These are phyloP conservation scores for Iberis pinnata DNA, from an alignment of 345 rosid species.

Conservation along the genomic window DNA sequence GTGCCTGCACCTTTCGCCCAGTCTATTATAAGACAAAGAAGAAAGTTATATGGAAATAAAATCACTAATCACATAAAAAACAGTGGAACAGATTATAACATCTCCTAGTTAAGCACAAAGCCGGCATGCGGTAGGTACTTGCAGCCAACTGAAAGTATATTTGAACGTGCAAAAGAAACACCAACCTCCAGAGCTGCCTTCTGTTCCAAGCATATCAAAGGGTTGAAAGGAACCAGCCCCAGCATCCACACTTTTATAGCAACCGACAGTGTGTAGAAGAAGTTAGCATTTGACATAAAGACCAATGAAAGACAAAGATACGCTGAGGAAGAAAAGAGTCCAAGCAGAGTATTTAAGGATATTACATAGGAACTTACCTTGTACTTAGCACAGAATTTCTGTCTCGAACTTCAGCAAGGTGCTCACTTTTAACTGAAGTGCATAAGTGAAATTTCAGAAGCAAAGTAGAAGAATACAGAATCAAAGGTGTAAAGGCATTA, in stretches of 20 bases:
- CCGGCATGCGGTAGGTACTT: background rate
- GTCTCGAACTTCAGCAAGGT: conserved; percentile 81
- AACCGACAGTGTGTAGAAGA: conserved; percentile 27
- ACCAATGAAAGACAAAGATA: conserved; percentile 1
- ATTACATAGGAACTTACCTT: conserved; percentile 31
- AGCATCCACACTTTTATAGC: conserved; percentile 48
- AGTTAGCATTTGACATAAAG: conserved; percentile 15
- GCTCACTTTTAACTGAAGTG: conserved; percentile 72
- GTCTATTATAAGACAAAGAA: conserved; percentile 31
- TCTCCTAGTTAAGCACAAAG: conserved; percentile 12
- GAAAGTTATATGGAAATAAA: conserved; percentile 2
- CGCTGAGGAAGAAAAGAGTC: conserved; percentile 8
- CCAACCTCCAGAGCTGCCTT: conserved; percentile 65
- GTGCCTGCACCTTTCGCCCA: conserved; percentile 64
- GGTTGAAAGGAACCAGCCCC: conserved; percentile 52
- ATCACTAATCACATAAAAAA: conserved; percentile 3
- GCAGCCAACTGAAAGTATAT: conserved; percentile 1
- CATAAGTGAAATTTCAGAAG: conserved; percentile 19
- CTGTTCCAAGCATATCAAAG: conserved; percentile 62
- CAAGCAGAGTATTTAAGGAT: background rate
- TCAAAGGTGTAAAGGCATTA: conserved; percentile 7
- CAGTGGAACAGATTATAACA: too few species aligned
- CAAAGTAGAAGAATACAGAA: conserved; percentile 2
- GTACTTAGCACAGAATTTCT: conserved; percentile 43
- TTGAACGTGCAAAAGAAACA: conserved; percentile 4